Conservation (phyloP, 2,329 filamentous ascomycete species). For the Fusarium anthophilum region DNA sequence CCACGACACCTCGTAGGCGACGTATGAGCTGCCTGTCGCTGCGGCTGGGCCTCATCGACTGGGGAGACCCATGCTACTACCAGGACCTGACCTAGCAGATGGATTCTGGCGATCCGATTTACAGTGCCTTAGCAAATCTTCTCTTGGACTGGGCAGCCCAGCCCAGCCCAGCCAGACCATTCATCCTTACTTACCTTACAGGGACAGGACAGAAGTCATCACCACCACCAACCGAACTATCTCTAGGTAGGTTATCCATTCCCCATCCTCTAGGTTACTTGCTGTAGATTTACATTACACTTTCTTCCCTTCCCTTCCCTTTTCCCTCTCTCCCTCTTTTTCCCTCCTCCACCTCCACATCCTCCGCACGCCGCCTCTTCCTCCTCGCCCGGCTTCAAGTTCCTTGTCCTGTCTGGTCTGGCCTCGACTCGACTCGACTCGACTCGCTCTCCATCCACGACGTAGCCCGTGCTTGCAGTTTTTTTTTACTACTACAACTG, state of each 20-base stretch:
- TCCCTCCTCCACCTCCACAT: slow-evolving; percentile 20
- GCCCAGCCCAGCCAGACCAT: neutral
- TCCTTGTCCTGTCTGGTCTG: slow-evolving; percentile 27
- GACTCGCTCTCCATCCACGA: slow-evolving; percentile 31
- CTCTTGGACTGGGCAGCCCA: slow-evolving; percentile 20
- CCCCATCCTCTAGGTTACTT: slow-evolving; percentile 17
- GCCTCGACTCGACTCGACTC: slow-evolving; percentile 10
- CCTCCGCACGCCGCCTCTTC: slow-evolving; percentile 32
- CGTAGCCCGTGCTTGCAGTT: slow-evolving; percentile 27
- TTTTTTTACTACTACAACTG: slow-evolving; percentile 23
- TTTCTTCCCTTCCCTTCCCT: neutral
- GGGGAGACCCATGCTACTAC: slow-evolving; percentile 37
- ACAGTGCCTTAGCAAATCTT: slow-evolving; percentile 45
- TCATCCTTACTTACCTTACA: neutral
- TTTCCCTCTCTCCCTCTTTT: slow-evolving; percentile 22
- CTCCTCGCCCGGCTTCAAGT: slow-evolving; percentile 30
- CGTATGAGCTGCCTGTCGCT: neutral
- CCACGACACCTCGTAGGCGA: neutral
- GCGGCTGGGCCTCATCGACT: slow-evolving; percentile 39
- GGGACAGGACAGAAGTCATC: slow-evolving; percentile 42
- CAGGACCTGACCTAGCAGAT: neutral
- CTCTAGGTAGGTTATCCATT: slow-evolving; percentile 26
- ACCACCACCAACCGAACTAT: slow-evolving; percentile 40
- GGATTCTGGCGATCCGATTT: slow-evolving; percentile 8
- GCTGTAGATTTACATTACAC: slow-evolving; percentile 8